Evolutionary conservation across 495 filamentous ascomycete genomes (phyloP).

Genomic region (Ramalina peruviana): DNA sequence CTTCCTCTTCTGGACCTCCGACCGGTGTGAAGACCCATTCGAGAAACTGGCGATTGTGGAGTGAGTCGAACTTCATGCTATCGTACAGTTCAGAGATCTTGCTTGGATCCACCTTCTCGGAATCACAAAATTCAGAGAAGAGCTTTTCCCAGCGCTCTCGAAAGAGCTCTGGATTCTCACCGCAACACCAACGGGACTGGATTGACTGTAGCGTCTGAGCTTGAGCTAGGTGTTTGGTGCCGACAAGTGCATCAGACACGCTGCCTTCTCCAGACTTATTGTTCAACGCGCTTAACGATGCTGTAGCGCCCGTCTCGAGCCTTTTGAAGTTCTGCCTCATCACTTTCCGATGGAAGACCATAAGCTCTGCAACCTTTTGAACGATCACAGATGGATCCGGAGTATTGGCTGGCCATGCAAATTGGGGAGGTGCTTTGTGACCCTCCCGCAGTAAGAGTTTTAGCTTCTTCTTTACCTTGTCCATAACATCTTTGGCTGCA

Average conservation of each 20-base stretch:
- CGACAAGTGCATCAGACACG: neutral
- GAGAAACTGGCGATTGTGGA: slow-evolving; percentile 93
- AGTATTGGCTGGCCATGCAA: slow-evolving; percentile 86
- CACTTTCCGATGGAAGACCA: slow-evolving; percentile 90
- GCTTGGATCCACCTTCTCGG: slow-evolving; percentile 93
- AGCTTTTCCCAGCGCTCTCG: slow-evolving; percentile 97
- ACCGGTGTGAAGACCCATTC: slow-evolving; percentile 95
- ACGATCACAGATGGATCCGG: slow-evolving; percentile 87
- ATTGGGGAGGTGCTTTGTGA: slow-evolving; percentile 76
- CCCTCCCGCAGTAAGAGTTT: slow-evolving; percentile 83
- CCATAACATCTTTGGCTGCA: slow-evolving; percentile 99
- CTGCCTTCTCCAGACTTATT: slow-evolving; percentile 27
- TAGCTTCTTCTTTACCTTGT: slow-evolving; percentile 98
- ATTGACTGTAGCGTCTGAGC: slow-evolving; percentile 51
- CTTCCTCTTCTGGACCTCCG: slow-evolving; percentile 41
- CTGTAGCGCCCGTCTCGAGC: slow-evolving; percentile 48
- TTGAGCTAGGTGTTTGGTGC: slow-evolving; percentile 15
- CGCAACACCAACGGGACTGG: slow-evolving; percentile 89
- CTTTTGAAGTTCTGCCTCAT: slow-evolving; percentile 86
- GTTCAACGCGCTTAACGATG: slow-evolving; percentile 36
- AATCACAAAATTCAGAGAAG: slow-evolving; percentile 89
- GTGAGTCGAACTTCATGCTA: slow-evolving; percentile 97
- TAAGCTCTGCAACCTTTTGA: slow-evolving; percentile 79
- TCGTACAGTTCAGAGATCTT: slow-evolving; percentile 97
- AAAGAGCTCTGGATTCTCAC: slow-evolving; percentile 89